phyloP scores from a whole-genome alignment of 768 basidiomycete genomes.

The Mycena alexandri region DNA sequence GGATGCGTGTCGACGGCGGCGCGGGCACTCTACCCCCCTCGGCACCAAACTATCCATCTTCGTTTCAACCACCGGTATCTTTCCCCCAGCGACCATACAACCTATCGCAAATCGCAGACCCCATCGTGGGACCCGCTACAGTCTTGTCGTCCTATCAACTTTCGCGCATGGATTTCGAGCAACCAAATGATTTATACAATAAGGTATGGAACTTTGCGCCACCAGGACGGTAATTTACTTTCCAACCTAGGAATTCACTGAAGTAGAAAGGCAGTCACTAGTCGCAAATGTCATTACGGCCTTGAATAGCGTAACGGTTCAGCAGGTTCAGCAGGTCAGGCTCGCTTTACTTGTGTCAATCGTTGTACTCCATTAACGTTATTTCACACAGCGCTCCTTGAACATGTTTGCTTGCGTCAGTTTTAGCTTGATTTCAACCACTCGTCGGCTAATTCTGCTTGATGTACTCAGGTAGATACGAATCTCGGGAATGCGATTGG shows the following conservation, averaged over 20 bases:
- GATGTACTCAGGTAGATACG: conserved; percentile 16
- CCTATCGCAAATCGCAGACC: conserved; percentile 32
- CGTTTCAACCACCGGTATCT: conserved; percentile 29
- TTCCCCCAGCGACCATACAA: conserved; percentile 30
- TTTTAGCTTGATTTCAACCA: background rate
- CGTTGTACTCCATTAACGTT: background rate
- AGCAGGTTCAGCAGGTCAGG: conserved; percentile 29
- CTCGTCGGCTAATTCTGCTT: background rate
- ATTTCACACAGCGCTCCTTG: conserved; percentile 22
- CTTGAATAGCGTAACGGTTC: conserved; percentile 20
- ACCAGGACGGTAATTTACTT: background rate
- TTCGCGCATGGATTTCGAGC: conserved; percentile 31
- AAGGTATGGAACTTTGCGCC: background rate
- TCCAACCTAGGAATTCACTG: conserved; percentile 30
- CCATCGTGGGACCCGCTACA: conserved; percentile 13
- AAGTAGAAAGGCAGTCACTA: conserved; percentile 28
- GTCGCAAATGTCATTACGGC: conserved; percentile 31
- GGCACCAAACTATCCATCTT: conserved; percentile 37
- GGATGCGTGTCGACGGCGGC: conserved; percentile 34
- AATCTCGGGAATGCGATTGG: conserved; percentile 26
- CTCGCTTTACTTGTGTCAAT: background rate
- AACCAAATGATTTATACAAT: conserved; percentile 31
- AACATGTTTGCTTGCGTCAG: conserved; percentile 37
- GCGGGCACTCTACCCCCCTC: conserved; percentile 30
- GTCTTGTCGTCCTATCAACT: conserved; percentile 20